Base-by-base conservation (phyloP, 345 rosid species). In the Pugionium dolabratum region DNA sequence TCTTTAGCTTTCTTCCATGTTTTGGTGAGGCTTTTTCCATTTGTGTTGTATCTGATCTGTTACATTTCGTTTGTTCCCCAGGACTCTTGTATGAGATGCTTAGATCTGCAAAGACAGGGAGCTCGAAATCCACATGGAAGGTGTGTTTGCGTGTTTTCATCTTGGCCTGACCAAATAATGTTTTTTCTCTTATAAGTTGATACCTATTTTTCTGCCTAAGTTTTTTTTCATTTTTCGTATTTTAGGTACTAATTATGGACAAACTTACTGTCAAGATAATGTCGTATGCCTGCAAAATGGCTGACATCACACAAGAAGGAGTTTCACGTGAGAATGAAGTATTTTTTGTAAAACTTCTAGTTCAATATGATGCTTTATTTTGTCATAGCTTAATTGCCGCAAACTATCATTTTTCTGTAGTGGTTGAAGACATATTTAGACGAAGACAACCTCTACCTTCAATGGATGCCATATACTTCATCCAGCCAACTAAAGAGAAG, bases 401-500 rank as follows among this genome's bases (percentile, higher is more conserved):
- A 33, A 56, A 4, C 34, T 39, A 57, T 63, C 26, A 62, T 58
- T 79, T 58, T 64, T 41, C 25, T 78, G 66, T 84, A 95, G 99
- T 91, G 94, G 99, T 89, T 47, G 99, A 95, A 81, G 96, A 95
- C 78, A 91, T 95, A 58, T 80, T 81, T 76, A 85, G 84, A 69
- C 76, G 98, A 74, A 83, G 98, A 79, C 97, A 95, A 73, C 97
- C 99, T 29, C 76, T 91, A 69, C 96, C 99, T 63, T 82, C 96
- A 70, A 84, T 87, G 96, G 97, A 95, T 81, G 99, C 96, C 9
- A 86, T 95, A 80, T 95, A 95, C 79, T 95, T 95, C 62, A 87
- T 95, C 78, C 98, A 91, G 66, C 98, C 99, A 64, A 79, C 94
- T 44, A 89, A 89, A 79, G 99, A 95, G 83, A 95, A 95, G 98